These are phyloP conservation scores for Psophocarpus tetragonolobus DNA, from an alignment of 306 rosid genomes.

Conservation along the genomic window DNA sequence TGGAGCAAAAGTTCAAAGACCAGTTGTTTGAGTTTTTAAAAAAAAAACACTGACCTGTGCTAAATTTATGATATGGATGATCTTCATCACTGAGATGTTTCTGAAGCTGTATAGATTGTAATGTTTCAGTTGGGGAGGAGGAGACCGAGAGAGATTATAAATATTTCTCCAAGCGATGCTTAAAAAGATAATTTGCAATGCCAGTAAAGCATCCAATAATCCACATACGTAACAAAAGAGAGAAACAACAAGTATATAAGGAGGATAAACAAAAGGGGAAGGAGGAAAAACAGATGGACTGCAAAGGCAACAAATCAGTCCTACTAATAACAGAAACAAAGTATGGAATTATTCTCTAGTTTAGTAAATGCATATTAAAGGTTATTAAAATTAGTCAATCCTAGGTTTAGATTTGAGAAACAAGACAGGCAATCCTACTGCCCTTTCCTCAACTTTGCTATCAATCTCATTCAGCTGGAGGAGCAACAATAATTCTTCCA, in stretches of 20 bases:
- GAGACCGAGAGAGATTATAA: conserved; percentile 17
- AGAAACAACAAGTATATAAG: not conserved
- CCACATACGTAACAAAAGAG: conserved; percentile 14
- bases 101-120: conserved; percentile 70
- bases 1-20: conserved; percentile 25
- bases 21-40: conserved; percentile 3
- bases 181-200: conserved; percentile 8
- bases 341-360: not conserved
- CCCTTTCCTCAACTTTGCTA: conserved; percentile 5
- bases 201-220: conserved; percentile 3
- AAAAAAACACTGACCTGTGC: conserved; percentile 67
- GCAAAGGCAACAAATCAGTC: conserved; percentile 18
- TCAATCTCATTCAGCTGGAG: not conserved
- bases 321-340: not conserved
- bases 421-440: not conserved
- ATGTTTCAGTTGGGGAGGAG: conserved; percentile 32
- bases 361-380: not conserved
- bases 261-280: conserved; percentile 7
- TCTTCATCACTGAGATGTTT: conserved; percentile 74
- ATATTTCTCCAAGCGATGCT: conserved; percentile 27
- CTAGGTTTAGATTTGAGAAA: not conserved
- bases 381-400: not conserved
- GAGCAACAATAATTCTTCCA: not conserved
- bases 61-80: conserved; percentile 90
- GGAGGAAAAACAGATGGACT: not conserved